These are phyloP conservation scores for Irpex lacteus DNA, from an alignment of 1,284 basidiomycete genomes.

Conservation along the genomic window DNA sequence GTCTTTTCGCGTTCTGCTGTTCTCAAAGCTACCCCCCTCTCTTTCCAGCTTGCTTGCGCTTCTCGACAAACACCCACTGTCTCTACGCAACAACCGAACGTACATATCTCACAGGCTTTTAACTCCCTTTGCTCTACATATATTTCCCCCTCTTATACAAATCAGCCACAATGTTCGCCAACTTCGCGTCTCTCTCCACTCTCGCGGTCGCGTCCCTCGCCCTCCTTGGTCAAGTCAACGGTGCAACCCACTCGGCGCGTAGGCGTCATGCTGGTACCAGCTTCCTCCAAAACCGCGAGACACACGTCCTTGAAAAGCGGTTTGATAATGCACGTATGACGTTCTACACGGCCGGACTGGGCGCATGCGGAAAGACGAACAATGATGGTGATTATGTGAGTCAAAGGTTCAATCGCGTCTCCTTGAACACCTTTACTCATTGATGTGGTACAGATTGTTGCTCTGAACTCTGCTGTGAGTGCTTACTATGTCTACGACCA, in stretches of 20 bases:
- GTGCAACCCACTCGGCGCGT: slow-evolving; percentile 6
- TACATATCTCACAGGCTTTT: background rate
- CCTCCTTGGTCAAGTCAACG: slow-evolving; percentile 1
- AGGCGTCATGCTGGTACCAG: slow-evolving; percentile 13
- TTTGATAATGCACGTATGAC: slow-evolving; percentile 31
- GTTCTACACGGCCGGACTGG: slow-evolving; percentile 32
- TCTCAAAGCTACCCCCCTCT: background rate
- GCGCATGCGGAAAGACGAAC: slow-evolving; percentile 37
- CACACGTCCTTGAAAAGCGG: slow-evolving; percentile 20
- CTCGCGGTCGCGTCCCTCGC: slow-evolving; percentile 12
- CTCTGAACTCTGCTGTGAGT: slow-evolving; percentile 34
- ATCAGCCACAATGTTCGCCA: slow-evolving; percentile 9
- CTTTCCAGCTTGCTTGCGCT: background rate
- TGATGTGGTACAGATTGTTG: slow-evolving; percentile 32
- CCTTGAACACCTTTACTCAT: background rate
- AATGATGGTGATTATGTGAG: slow-evolving; percentile 33
- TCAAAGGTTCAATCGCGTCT: slow-evolving; percentile 2
- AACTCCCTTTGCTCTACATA: background rate
- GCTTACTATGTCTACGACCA: background rate
- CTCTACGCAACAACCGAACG: background rate
- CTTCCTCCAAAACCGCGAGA: background rate
- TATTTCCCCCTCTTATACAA: background rate
- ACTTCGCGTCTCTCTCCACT: slow-evolving; percentile 11
- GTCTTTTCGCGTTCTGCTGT: slow-evolving; percentile 1
- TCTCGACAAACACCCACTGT: background rate